Evolutionary conservation across 2,329 filamentous ascomycete genomes (phyloP).

Genomic region (Trichophyton verrucosum): DNA sequence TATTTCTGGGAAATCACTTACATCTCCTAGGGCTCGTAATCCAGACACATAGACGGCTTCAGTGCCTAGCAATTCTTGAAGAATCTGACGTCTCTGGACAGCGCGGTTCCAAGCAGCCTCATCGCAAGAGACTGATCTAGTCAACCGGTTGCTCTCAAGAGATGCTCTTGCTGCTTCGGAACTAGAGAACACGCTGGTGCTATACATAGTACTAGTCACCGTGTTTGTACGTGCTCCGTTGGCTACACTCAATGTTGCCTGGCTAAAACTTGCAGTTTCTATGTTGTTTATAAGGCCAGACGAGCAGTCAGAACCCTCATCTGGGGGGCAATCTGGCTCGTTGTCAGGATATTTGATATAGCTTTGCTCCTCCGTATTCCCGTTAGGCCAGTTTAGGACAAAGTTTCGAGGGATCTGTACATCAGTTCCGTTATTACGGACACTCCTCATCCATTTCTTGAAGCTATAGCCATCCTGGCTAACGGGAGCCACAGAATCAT

Average conservation of each 20-base stretch:
- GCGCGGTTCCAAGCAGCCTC: constrained; percentile 59
- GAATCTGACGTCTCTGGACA: constrained; percentile 60
- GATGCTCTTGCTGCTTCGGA: constrained; percentile 55
- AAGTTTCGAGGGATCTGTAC: constrained; percentile 14
- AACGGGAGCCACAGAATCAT: neutral
- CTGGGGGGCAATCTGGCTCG: constrained; percentile 30
- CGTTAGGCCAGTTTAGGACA: constrained; percentile 28
- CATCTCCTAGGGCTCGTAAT: constrained; percentile 74
- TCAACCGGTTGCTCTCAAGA: constrained; percentile 43
- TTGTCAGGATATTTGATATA: constrained; percentile 13
- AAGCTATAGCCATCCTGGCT: constrained; percentile 18
- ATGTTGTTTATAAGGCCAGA: constrained; percentile 68
- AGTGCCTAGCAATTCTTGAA: constrained; percentile 75
- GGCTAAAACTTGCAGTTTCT: constrained; percentile 63
- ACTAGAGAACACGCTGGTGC: constrained; percentile 49
- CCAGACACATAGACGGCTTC: constrained; percentile 85
- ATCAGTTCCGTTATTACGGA: constrained; percentile 20
- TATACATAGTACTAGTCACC: constrained; percentile 43
- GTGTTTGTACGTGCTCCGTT: constrained; percentile 49
- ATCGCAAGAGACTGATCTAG: constrained; percentile 44
- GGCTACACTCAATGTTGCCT: constrained; percentile 58
- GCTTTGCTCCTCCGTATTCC: constrained; percentile 12
- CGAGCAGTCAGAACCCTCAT: constrained; percentile 59
- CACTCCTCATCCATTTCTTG: constrained; percentile 29
- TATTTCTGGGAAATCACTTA: constrained; percentile 28